Evolutionary conservation across 1,284 basidiomycete genomes (phyloP), one percentile per base, ranked within the genome.

Genomic region (Trichosporon faecale): DNA sequence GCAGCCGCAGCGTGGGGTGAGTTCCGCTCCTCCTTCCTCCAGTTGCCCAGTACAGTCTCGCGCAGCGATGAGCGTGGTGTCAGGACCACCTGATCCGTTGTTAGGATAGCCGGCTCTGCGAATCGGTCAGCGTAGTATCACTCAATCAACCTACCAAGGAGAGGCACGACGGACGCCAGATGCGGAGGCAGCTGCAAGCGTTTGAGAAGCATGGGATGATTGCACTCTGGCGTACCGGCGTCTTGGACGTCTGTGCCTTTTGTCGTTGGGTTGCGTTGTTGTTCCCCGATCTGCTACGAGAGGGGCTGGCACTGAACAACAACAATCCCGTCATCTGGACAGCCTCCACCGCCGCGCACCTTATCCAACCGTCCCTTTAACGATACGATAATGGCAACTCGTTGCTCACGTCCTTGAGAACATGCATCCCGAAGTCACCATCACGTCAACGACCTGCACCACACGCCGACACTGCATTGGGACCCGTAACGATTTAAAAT

Each of bases 161-260:
- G 64, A 0, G 77, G 75, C 12, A 81, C 66, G 2, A 78, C 70
- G 1, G 64, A 25, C 3, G 73, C 71, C 8, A 78, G 71, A 8
- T 77, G 35, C 1, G 73, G 60, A 11, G 78, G 78, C 0, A 82
- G 70, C 31, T 18, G 31, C 9, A 81, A 68, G 8, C 80, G 76
- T 65, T 82, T 82, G 57, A 82, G 78, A 31, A 82, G 73, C 80
- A 82, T 82, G 16, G 2, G 25, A 82, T 82, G 16, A 1, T 21
- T 27, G 29, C 18, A n/a, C 27, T 16, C 7, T 5, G 25, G 6
- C 52, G 25, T 57, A 29, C 35, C 35, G 35, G 14, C 11, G 35
- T 37, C 35, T 37, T 37, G 25, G n/a, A 49, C 23, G 65, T 33
- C 25, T 35, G 40, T 49, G 31, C 46, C 25, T 29, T 29, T 16